Evolutionary conservation across 2,329 filamentous ascomycete genomes (phyloP), one percentile per base, ranked within the genome.

Genomic region (Beauveria asiatica): DNA sequence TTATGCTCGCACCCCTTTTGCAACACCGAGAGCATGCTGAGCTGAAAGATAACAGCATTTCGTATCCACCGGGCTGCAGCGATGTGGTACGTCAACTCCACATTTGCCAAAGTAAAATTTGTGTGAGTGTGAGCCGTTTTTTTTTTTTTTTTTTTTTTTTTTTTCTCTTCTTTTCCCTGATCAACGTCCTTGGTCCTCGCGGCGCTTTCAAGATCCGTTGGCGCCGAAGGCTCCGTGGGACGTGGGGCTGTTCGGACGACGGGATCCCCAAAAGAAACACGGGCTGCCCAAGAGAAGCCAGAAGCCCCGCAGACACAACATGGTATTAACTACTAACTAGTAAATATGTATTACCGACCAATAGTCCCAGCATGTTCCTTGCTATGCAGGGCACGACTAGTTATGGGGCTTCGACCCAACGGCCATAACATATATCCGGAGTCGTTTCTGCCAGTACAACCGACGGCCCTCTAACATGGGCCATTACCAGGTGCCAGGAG

Each of bases 41-140:
- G 54, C 54, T 57, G 54, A 57, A 56, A 57, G 54, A 57, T 57
- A 57, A 49, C 54, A 57, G 30, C 33, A 8, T 49, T 16, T 2
- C 11, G 54, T 48, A 21, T 17, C 42, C 54, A 57, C 54, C 42
- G 30, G 44, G 42, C 54, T 57, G 54, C 42, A 48, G 44, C 44
- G 8, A 39, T 41, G 44, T 57, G 30, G 54, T 57, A 16, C 54
- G 39, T 39, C 30, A 19, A 37, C 16, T 41, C 44, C 53, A 55
- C 41, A 27, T 13, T n/a, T 17, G 19, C 3, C 21, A 46, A 44
- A 41, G 37, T 54, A 45, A 54, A 54, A 16, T 8, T 9, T 27
- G 8, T 27, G 4, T 1, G 4, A 23, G 3, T 23, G 16, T 25
- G 51, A 13, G 3, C 17, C 19, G 5, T 6, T 25, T 48, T 25